Evolutionary conservation across 2,329 filamentous ascomycete genomes (phyloP), one percentile per base, ranked within the genome.

Genomic region (Fusarium equiseti): DNA sequence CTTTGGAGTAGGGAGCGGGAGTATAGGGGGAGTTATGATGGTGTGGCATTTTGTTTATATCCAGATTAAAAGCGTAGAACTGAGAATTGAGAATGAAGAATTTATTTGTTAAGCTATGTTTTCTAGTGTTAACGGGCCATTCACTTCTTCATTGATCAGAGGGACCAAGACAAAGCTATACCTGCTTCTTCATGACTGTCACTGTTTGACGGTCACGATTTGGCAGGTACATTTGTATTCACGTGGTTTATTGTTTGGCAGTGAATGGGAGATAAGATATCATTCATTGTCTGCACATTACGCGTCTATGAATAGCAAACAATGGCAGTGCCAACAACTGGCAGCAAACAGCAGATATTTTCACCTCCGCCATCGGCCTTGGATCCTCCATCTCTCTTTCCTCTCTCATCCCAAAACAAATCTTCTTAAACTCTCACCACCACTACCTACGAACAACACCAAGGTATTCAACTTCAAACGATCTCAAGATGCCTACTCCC

Each of bases 1-100:
- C 65, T n/a, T 58, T 71, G 18, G 69, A 71, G 35, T 71, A 20
- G 48, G 8, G 2, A n/a, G n/a, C n/a, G n/a, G n/a, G n/a, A n/a
- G n/a, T n/a, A n/a, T n/a, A n/a, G 48, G 8, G 2, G 29, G 35
- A 22, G 8, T 35, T 26, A 59, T 43, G 13, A 43, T 5, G 35
- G 35, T 26, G 35, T n/a, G 35, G 18, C 6, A 38, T 38, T n/a
- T n/a, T 12, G 35, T 38, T 38, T 38, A n/a, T 38, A 38, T 38
- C 35, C 18, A 38, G 18, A n/a, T n/a, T n/a, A 38, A 38, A n/a
- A 38, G 35, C 35, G 35, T 38, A 38, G 35, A 38, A 10, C 10
- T 18, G 9, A 35, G 27, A 29, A 29, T 29, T 29, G 27, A 29
- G 27, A 29, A n/a, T n/a, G n/a, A n/a, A n/a, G n/a, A n/a, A n/a